Conservation (phyloP, 352 stramenopile genomes). For the Pilasporangium apinafurcum region DNA sequence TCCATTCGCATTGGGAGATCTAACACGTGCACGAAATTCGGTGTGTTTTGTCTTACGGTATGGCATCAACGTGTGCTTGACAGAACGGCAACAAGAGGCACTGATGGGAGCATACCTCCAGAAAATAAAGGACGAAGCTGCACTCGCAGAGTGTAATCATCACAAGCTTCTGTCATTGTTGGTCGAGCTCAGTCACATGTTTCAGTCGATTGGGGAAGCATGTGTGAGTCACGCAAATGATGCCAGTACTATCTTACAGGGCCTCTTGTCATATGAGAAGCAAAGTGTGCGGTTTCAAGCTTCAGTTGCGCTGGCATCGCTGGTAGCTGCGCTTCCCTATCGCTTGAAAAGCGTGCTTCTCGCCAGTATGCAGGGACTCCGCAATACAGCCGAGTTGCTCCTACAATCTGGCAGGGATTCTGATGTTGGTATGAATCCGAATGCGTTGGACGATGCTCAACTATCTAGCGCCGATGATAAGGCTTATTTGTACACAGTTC, state of each 20-base stretch:
- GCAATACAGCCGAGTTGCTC: slow-evolving; percentile 23
- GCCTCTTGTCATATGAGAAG: slow-evolving; percentile 55
- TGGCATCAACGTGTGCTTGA: slow-evolving; percentile 48
- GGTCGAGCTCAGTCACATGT: slow-evolving; percentile 60
- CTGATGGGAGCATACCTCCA: slow-evolving; percentile 56
- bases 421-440: slow-evolving; percentile 12
- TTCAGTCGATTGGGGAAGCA: slow-evolving; percentile 63
- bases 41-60: slow-evolving; percentile 71
- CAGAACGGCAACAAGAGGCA: slow-evolving; percentile 61
- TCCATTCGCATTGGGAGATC: slow-evolving; percentile 58
- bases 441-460: slow-evolving; percentile 5
- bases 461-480: slow-evolving; percentile 41
- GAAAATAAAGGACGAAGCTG: slow-evolving; percentile 32
- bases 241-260: slow-evolving; percentile 28
- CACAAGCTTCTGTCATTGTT: slow-evolving; percentile 60
- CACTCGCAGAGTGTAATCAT: slow-evolving; percentile 34
- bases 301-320: slow-evolving; percentile 48
- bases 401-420: slow-evolving; percentile 23
- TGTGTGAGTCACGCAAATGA: slow-evolving; percentile 37
- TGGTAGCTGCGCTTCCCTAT: slow-evolving; percentile 66
- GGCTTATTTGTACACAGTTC: slow-evolving; percentile 64
- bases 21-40: slow-evolving; percentile 74
- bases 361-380: slow-evolving; percentile 31
- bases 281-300: slow-evolving; percentile 72
- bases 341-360: slow-evolving; percentile 41